phyloP scores from a whole-genome alignment of 768 basidiomycete species.

The Pleurotus sapidus region DNA sequence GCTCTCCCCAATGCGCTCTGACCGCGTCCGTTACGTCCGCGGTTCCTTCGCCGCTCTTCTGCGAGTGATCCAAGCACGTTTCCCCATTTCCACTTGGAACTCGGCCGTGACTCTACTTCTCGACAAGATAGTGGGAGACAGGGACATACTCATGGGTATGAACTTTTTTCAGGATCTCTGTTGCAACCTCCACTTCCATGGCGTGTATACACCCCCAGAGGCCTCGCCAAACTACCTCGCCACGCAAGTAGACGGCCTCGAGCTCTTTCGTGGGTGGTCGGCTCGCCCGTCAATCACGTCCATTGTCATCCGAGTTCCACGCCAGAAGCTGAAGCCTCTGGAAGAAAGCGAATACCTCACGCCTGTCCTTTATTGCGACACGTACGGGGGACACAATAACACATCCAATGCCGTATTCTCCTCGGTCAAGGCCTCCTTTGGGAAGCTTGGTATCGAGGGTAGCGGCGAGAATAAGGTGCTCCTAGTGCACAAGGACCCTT shows the following conservation, averaged over 20 bases:
- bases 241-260: background rate
- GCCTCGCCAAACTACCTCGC: background rate
- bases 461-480: constrained; percentile 12
- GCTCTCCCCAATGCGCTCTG: constrained; percentile 2
- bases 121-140: constrained; percentile 17
- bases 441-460: constrained; percentile 15
- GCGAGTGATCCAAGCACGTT: constrained; percentile 18
- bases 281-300: constrained; percentile 34
- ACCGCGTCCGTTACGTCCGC: constrained; percentile 27
- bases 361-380: constrained; percentile 21
- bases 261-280: constrained; percentile 29
- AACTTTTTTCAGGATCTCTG: constrained; percentile 36
- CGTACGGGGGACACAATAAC: constrained; percentile 13
- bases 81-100: constrained; percentile 20
- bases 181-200: constrained; percentile 30
- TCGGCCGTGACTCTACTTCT: constrained; percentile 27
- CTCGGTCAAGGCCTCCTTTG: constrained; percentile 20
- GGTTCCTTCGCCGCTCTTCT: constrained; percentile 29
- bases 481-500: constrained; percentile 19
- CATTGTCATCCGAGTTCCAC: constrained; percentile 33
- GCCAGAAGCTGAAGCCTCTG: constrained; percentile 22
- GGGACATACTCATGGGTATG: constrained; percentile 22
- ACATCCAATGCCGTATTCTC: constrained; percentile 20
- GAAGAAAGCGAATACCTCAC: constrained; percentile 20
- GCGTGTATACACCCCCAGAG: constrained; percentile 19